These are phyloP conservation scores for Nannizzia gypsea DNA, from an alignment of 2,329 filamentous ascomycete genomes.

Conservation along the genomic window DNA sequence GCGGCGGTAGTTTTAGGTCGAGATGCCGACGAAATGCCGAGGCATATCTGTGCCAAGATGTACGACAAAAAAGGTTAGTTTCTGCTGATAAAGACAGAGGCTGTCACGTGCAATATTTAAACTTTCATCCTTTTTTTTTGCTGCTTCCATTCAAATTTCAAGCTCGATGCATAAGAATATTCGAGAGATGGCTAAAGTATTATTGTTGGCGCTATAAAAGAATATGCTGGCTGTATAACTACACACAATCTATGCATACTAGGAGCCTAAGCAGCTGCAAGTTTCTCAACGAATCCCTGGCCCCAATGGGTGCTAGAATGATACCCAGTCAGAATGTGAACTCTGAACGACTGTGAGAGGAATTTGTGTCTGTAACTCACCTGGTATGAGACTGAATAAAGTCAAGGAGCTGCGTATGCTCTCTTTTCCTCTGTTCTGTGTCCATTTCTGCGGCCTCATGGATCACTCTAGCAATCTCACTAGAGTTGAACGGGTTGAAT, in stretches of 20 bases:
- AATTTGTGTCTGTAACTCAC: slow-evolving; percentile 24
- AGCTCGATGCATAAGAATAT: neutral
- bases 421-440: slow-evolving; percentile 62
- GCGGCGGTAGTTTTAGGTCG: neutral
- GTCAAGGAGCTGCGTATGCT: slow-evolving; percentile 72
- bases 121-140: neutral
- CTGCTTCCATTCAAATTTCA: neutral
- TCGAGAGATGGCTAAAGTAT: neutral
- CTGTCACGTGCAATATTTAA: neutral
- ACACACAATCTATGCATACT: neutral
- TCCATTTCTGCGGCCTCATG: slow-evolving; percentile 81
- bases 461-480: slow-evolving; percentile 78
- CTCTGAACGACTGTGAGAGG: neutral
- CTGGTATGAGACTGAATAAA: slow-evolving; percentile 91
- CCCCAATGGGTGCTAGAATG: slow-evolving; percentile 11
- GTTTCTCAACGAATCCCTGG: slow-evolving; percentile 9
- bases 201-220: neutral
- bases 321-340: neutral
- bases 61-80: neutral
- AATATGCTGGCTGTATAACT: neutral
- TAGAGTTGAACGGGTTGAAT: slow-evolving; percentile 92
- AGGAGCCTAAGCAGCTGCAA: neutral
- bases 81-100: neutral
- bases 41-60: neutral
- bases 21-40: neutral